phyloP scores from a whole-genome alignment of 495 filamentous ascomycete genomes.

The Hypoxylon cercidicola region DNA sequence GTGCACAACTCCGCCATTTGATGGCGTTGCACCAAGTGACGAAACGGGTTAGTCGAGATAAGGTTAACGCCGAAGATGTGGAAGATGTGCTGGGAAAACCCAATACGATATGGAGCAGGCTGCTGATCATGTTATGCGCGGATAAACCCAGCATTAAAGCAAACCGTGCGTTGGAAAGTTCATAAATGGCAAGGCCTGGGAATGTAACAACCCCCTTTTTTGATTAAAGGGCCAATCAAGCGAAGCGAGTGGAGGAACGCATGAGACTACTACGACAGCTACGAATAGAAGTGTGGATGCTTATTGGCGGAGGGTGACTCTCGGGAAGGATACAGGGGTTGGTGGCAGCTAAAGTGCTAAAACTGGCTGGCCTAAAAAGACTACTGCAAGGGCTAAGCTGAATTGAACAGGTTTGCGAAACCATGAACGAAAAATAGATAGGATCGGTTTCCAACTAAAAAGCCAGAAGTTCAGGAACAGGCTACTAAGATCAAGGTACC shows the following conservation, averaged over 20 bases:
- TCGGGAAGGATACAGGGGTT: slow-evolving; percentile 29
- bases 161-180: not conserved
- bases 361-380: slow-evolving; percentile 15
- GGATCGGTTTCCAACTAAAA: too few species aligned
- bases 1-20: slow-evolving; percentile 2
- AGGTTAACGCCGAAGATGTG: slow-evolving; percentile 14
- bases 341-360: slow-evolving; percentile 23
- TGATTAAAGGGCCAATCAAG: slow-evolving; percentile 29
- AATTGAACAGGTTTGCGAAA: slow-evolving; percentile 18
- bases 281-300: not conserved
- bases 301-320: slow-evolving; percentile 25
- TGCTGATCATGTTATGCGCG: slow-evolving; percentile 27
- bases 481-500: too few species aligned
- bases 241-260: slow-evolving; percentile 1
- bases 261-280: slow-evolving; percentile 4
- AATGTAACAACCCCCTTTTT: slow-evolving; percentile 27
- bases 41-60: not conserved
- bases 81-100: slow-evolving; percentile 12
- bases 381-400: slow-evolving; percentile 40
- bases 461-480: too few species aligned
- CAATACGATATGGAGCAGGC: not conserved
- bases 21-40: not conserved
- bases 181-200: slow-evolving; percentile 20
- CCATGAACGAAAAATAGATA: slow-evolving; percentile 7
- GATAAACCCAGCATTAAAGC: slow-evolving; percentile 22